Evolutionary conservation across 2,329 filamentous ascomycete genomes (phyloP).

Genomic region (Xylariales sp.): DNA sequence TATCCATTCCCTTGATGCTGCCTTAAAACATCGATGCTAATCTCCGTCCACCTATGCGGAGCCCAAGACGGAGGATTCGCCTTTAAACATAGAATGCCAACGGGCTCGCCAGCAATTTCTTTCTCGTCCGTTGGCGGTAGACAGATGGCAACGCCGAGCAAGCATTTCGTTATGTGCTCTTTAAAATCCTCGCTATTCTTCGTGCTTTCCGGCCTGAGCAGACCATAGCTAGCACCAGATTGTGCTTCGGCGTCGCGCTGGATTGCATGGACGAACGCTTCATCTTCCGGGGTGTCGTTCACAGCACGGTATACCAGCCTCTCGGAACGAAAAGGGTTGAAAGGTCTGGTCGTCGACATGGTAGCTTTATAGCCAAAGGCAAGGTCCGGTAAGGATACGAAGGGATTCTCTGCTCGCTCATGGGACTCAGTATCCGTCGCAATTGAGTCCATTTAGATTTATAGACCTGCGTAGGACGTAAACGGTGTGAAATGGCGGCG

Average conservation of each 20-base stretch:
- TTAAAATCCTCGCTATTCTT: conserved; percentile 47
- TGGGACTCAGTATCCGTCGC: background rate
- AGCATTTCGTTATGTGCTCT: conserved; percentile 43
- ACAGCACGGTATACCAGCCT: conserved; percentile 54
- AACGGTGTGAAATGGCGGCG: conserved; percentile 2
- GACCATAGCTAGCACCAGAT: conserved; percentile 45
- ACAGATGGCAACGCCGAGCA: conserved; percentile 55
- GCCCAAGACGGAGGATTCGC: conserved; percentile 40
- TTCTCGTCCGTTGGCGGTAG: conserved; percentile 41
- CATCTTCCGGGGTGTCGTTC: conserved; percentile 50
- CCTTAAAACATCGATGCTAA: conserved; percentile 50
- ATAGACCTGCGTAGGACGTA: conserved; percentile 5
- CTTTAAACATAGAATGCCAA: conserved; percentile 51
- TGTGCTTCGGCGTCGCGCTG: conserved; percentile 47
- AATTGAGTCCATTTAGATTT: conserved; percentile 9
- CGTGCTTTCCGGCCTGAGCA: conserved; percentile 49
- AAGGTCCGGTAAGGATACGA: background rate
- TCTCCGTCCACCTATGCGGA: conserved; percentile 57
- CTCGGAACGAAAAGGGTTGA: conserved; percentile 51
- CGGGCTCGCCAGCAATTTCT: conserved; percentile 40
- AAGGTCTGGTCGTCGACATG: conserved; percentile 40
- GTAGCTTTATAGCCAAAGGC: background rate
- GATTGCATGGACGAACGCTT: conserved; percentile 48
- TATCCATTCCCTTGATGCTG: conserved; percentile 51
- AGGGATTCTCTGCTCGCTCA: background rate